Base-by-base conservation (phyloP, 2,329 filamentous ascomycete species). In the Microcera coccophila region DNA sequence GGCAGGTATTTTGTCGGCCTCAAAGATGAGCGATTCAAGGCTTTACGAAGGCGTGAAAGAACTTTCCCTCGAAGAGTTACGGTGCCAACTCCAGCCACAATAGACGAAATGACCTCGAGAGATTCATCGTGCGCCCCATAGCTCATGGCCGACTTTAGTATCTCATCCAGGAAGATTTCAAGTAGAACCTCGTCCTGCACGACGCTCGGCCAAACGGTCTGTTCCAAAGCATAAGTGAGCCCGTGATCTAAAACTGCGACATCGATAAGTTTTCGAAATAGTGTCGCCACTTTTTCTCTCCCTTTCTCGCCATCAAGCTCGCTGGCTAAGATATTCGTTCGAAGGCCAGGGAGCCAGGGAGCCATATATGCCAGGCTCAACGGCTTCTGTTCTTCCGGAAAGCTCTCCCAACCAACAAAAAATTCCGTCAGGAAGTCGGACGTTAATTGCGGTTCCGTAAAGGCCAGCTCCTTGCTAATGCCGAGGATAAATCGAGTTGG, bases 391-490 rank as follows among this genome's bases (percentile, higher is more conserved):
- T 84, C 78, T 24, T 82, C 77, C 1, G 79, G 75, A 53, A 85
- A 82, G 54, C 81, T 84, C 51, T 84, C 81, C 82, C 82, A 86
- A 15, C 82, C 80, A 18, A 84, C 79, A 45, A 86, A 85, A 57
- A 86, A 86, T 54, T 85, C 82, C n/a, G 82, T 84, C 29, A 86
- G 57, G 54, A 86, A 86, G 55, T 86, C 82, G 7, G 74, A 76
- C 1, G 82, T 85, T 7, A 86, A 70, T 52, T 84, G 81, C 17
- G 82, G 79, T 55, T 86, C 82, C 16, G 80, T 74, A 21, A 68
- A 63, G 8, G 82, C 81, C 14, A 86, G 67, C 47, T 79, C 75
- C 54, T 75, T 76, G 65, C 82, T 85, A 36, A 85, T 81, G 36
- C 76, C 74, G 53, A 85, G 68, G 32, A 86, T 80, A 57, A 85